Evolutionary conservation across 2,329 filamentous ascomycete genomes (phyloP).

Genomic region (Monosporascus sp.): DNA sequence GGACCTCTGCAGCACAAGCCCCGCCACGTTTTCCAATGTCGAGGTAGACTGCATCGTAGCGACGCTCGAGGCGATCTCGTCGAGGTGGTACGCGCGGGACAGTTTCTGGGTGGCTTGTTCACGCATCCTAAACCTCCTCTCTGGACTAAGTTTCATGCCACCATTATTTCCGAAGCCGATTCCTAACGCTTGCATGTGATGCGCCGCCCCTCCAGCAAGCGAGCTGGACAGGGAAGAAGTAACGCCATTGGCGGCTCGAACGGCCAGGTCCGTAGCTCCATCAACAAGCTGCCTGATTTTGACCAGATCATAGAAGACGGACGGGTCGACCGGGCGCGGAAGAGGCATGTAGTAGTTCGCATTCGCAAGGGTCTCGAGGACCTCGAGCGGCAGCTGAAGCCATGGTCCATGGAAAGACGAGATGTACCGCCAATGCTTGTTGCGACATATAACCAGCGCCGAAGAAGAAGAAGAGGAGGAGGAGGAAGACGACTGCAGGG

Average conservation of each 20-base stretch:
- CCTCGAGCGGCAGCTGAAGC: conserved; percentile 72
- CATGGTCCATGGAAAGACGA: conserved; percentile 79
- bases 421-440: conserved; percentile 80
- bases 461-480: conserved; percentile 38
- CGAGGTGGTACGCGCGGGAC: conserved; percentile 69
- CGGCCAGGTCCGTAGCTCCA: conserved; percentile 71
- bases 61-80: conserved; percentile 79
- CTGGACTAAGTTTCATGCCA: conserved; percentile 64
- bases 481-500: conserved; percentile 10
- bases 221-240: conserved; percentile 55
- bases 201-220: conserved; percentile 35
- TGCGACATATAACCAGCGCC: conserved; percentile 57
- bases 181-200: conserved; percentile 36
- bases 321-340: conserved; percentile 72
- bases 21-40: conserved; percentile 70
- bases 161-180: conserved; percentile 55
- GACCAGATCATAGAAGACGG: conserved; percentile 76
- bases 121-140: conserved; percentile 72
- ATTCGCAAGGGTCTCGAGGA: conserved; percentile 73
- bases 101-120: conserved; percentile 76
- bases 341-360: conserved; percentile 73
- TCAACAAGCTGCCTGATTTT: conserved; percentile 78
- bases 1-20: conserved; percentile 65
- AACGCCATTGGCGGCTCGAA: conserved; percentile 70
- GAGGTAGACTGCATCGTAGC: conserved; percentile 78